Percentiles rank a stretch among this genome's conserved stretches.
Conservation (phyloP, 495 filamentous ascomycete genomes). For the Xeromyces bisporus region DNA sequence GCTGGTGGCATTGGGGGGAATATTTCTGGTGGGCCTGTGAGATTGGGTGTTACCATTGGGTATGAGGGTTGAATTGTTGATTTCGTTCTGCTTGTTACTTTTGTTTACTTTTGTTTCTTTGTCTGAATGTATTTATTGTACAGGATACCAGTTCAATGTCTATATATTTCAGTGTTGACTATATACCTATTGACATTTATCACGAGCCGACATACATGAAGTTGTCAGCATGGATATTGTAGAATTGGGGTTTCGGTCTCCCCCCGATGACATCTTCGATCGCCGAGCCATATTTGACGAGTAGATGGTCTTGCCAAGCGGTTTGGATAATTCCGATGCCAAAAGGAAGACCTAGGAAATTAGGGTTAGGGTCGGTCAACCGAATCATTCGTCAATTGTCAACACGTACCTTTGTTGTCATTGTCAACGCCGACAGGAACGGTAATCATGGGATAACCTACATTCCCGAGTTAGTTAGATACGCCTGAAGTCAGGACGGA, state of each 20-base stretch:
- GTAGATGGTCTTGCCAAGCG: neutral
- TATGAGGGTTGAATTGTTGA: conserved; percentile 9
- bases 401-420: conserved; percentile 4
- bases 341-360: neutral
- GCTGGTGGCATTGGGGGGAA: conserved; percentile 14
- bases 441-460: conserved; percentile 50
- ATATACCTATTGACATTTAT: too few species aligned
- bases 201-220: neutral
- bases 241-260: neutral
- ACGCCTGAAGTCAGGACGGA: too few species aligned
- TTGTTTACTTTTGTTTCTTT: too few species aligned
- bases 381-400: too few species aligned
- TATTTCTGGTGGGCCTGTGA: conserved; percentile 10
- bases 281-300: neutral
- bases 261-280: neutral
- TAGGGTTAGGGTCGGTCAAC: too few species aligned
- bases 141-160: too few species aligned
- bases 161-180: too few species aligned
- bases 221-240: neutral
- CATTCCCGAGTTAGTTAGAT: too few species aligned
- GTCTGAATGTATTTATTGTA: too few species aligned
- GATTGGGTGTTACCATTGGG: conserved; percentile 20
- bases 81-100: too few species aligned
- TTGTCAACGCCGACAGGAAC: conserved; percentile 40
- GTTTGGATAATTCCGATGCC: neutral